phyloP scores from a whole-genome alignment of 768 basidiomycete species.

The Boletus bicolor region DNA sequence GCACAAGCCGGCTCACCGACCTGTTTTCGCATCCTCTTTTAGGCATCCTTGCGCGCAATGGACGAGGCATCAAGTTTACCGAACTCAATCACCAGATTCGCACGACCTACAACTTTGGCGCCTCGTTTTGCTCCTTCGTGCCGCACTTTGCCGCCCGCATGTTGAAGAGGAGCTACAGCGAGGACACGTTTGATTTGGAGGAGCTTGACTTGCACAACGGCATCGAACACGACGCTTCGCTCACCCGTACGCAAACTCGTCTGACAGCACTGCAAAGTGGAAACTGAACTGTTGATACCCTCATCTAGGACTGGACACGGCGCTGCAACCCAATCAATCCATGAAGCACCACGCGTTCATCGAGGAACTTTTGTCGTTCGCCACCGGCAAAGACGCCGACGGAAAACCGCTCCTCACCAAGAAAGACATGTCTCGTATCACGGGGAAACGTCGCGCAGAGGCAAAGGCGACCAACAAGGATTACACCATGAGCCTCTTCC shows the following conservation, averaged over 20 bases:
- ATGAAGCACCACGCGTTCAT: slow-evolving; percentile 49
- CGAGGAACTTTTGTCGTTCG: slow-evolving; percentile 55
- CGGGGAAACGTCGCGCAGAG: slow-evolving; percentile 61
- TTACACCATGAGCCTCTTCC: slow-evolving; percentile 48
- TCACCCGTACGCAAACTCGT: slow-evolving; percentile 28
- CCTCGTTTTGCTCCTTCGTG: slow-evolving; percentile 66
- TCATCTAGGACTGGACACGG: slow-evolving; percentile 51
- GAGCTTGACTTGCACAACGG: slow-evolving; percentile 74
- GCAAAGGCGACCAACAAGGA: slow-evolving; percentile 53
- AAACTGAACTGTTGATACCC: not conserved
- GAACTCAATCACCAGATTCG: slow-evolving; percentile 44
- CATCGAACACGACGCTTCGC: slow-evolving; percentile 36
- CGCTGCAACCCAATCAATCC: slow-evolving; percentile 48
- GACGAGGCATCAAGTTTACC: slow-evolving; percentile 64
- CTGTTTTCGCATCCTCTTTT: not conserved
- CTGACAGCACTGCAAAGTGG: no score
- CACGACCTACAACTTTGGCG: slow-evolving; percentile 64
- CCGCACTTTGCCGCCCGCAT: slow-evolving; percentile 57
- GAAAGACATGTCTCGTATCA: slow-evolving; percentile 57
- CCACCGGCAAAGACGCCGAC: slow-evolving; percentile 54
- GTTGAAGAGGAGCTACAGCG: slow-evolving; percentile 52
- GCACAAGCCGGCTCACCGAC: not conserved
- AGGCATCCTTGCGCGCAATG: slow-evolving; percentile 55
- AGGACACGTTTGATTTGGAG: slow-evolving; percentile 58
- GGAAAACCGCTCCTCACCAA: slow-evolving; percentile 48